These are phyloP conservation scores for Trichoderma hamatum DNA, from an alignment of 2,329 filamentous ascomycete genomes.

Conservation along the genomic window DNA sequence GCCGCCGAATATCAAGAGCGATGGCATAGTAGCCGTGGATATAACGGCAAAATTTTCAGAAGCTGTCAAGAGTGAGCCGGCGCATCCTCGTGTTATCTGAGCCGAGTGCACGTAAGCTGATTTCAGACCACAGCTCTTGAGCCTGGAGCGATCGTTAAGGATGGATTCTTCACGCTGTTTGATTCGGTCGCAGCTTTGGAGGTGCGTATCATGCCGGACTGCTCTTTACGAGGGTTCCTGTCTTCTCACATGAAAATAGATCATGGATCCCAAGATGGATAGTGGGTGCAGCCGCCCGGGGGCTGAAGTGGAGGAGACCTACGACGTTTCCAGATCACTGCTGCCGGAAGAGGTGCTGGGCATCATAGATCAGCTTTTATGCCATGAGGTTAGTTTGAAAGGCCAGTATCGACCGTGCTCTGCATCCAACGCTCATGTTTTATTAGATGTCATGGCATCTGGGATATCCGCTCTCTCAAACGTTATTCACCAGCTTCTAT, in stretches of 20 bases:
- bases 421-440: slow-evolving; percentile 4
- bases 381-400: slow-evolving; percentile 69
- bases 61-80: slow-evolving; percentile 55
- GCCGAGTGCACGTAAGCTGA: not conserved
- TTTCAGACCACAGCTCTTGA: slow-evolving; percentile 60
- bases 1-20: slow-evolving; percentile 46
- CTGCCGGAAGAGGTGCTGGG: slow-evolving; percentile 81
- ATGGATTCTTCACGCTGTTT: slow-evolving; percentile 91
- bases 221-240: not conserved
- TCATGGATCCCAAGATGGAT: slow-evolving; percentile 99
- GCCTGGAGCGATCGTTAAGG: slow-evolving; percentile 85
- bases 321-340: slow-evolving; percentile 70
- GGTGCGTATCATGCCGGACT: slow-evolving; percentile 45
- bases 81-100: not conserved
- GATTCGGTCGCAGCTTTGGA: slow-evolving; percentile 89
- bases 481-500: slow-evolving; percentile 89
- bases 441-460: slow-evolving; percentile 90
- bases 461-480: slow-evolving; percentile 94
- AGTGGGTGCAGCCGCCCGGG: slow-evolving; percentile 80
- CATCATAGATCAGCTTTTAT: slow-evolving; percentile 91
- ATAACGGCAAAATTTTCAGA: slow-evolving; percentile 60
- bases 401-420: too few relatives aligned
- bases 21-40: slow-evolving; percentile 59
- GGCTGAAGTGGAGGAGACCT: slow-evolving; percentile 81
- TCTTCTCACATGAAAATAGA: slow-evolving; percentile 56